Evolutionary conservation across 2,329 filamentous ascomycete species (phyloP).

Genomic region (Pseudogymnoascus sp.): DNA sequence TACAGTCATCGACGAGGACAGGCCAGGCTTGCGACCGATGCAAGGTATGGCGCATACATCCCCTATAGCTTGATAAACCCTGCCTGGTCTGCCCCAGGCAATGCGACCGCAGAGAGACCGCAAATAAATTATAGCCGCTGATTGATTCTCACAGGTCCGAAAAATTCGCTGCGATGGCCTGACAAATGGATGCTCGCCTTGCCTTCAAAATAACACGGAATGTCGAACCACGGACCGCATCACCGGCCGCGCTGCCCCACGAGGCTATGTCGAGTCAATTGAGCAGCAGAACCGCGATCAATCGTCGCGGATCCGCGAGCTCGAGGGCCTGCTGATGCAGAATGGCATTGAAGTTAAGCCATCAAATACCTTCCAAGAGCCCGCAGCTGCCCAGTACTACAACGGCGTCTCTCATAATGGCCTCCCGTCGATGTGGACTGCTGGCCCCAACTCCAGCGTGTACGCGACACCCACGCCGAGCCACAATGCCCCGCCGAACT

Average conservation of each 20-base stretch:
- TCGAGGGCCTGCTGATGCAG: conserved; percentile 58
- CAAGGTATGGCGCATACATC: conserved; percentile 49
- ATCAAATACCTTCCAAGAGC: conserved; percentile 24
- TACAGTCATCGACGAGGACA: conserved; percentile 52
- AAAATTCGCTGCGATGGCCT: conserved; percentile 84
- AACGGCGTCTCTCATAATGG: conserved; percentile 13
- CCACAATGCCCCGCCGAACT: neutral
- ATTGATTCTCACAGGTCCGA: conserved; percentile 48
- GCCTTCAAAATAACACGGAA: conserved; percentile 65
- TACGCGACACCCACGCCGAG: conserved; percentile 9
- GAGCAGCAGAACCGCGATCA: conserved; percentile 66
- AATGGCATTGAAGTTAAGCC: conserved; percentile 54
- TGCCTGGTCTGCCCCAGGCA: conserved; percentile 8
- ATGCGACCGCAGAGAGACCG: neutral
- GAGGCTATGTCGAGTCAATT: conserved; percentile 70
- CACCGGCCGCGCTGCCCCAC: conserved; percentile 68
- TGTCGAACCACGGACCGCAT: conserved; percentile 82
- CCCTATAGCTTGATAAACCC: conserved; percentile 1
- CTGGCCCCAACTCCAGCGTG: conserved; percentile 11
- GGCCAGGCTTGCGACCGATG: conserved; percentile 85
- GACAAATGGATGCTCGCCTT: conserved; percentile 75
- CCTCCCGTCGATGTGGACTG: conserved; percentile 17
- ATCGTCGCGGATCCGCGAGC: conserved; percentile 56
- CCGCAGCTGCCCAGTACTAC: conserved; percentile 17
- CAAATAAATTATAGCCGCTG: conserved; percentile 10